Evolutionary conservation across 306 rosid genomes (phyloP).

Genomic region (Canavalia gladiata): DNA sequence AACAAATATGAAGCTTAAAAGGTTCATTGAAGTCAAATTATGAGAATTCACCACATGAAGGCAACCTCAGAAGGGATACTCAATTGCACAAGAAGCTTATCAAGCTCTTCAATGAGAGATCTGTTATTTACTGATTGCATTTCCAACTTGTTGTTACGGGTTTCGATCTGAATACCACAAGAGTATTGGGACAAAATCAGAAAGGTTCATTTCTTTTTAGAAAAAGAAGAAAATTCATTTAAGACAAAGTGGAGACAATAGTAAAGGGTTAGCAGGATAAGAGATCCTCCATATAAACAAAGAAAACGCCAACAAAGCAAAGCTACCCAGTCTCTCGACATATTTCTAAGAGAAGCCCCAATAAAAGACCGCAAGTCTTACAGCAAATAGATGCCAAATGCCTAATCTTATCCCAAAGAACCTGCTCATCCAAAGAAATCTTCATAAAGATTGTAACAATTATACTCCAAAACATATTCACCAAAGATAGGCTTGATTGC

Average conservation of each 20-base stretch:
- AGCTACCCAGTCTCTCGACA: conserved; percentile 25
- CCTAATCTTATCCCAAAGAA: conserved; percentile 23
- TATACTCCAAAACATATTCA: conserved; percentile 9
- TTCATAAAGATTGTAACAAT: background rate
- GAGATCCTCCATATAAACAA: conserved; percentile 32
- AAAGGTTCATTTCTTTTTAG: conserved; percentile 22
- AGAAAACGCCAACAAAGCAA: conserved; percentile 35
- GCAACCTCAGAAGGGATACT: conserved; percentile 87
- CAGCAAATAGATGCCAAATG: conserved; percentile 31
- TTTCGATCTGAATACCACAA: conserved; percentile 83
- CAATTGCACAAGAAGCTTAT: conserved; percentile 83
- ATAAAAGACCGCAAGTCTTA: background rate
- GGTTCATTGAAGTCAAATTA: conserved; percentile 43
- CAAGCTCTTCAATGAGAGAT: conserved; percentile 86
- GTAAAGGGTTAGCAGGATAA: conserved; percentile 15
- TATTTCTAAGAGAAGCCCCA: conserved; percentile 31
- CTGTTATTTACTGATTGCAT: conserved; percentile 86
- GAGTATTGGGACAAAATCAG: conserved; percentile 37
- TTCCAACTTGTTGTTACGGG: conserved; percentile 92
- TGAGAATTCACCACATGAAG: conserved; percentile 26
- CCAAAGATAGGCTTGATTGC: conserved; percentile 1
- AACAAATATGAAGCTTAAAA: conserved; percentile 36
- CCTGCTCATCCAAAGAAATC: conserved; percentile 27
- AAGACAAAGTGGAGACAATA: conserved; percentile 32
- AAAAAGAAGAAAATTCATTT: conserved; percentile 21